Percentiles rank a stretch among this genome's conserved stretches.
Evolutionary conservation across 1,139 yeast species (phyloP).

Genomic region (Pichia sp.): DNA sequence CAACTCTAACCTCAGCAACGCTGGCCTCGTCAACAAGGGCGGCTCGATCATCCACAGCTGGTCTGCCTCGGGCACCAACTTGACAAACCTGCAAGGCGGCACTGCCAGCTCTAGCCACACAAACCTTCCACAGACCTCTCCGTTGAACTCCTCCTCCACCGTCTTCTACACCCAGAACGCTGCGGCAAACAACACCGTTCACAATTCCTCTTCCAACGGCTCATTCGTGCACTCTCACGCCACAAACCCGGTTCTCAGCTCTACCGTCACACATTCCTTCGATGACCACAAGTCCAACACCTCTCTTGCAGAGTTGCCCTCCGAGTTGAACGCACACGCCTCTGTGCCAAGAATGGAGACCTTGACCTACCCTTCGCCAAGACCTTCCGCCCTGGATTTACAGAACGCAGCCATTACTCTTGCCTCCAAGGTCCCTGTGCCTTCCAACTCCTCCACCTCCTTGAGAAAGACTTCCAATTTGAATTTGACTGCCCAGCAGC

Average conservation of each 20-base stretch:
- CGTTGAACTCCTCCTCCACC: slow-evolving; percentile 6
- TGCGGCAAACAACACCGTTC: neutral
- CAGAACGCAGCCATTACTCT: slow-evolving; percentile 13
- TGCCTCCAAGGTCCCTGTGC: slow-evolving; percentile 13
- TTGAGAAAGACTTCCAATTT: slow-evolving; percentile 6
- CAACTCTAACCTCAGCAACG: neutral
- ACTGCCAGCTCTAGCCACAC: neutral
- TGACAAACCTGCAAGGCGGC: neutral
- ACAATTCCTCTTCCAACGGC: slow-evolving; percentile 4
- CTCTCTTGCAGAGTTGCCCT: slow-evolving; percentile 6
- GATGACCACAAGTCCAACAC: neutral
- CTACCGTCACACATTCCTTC: slow-evolving; percentile 12
- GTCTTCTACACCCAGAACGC: neutral
- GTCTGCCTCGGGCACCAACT: slow-evolving; percentile 14
- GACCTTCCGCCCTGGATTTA: slow-evolving; percentile 16
- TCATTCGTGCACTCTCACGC: slow-evolving; percentile 12
- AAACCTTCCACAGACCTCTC: neutral
- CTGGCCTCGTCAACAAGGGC: slow-evolving; percentile 15
- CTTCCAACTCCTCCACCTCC: slow-evolving; percentile 3
- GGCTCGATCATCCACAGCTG: slow-evolving; percentile 17
- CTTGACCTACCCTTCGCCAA: slow-evolving; percentile 18
- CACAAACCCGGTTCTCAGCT: slow-evolving; percentile 5
- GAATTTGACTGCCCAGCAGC: slow-evolving; percentile 17
- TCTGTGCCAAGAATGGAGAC: slow-evolving; percentile 14
- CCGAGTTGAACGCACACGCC: slow-evolving; percentile 17